A percentile compares a stretch with the other conserved stretches of the same genome.
Evolutionary conservation across 1,284 basidiomycete genomes (phyloP).

Genomic region (Ganoderma resinaceum): DNA sequence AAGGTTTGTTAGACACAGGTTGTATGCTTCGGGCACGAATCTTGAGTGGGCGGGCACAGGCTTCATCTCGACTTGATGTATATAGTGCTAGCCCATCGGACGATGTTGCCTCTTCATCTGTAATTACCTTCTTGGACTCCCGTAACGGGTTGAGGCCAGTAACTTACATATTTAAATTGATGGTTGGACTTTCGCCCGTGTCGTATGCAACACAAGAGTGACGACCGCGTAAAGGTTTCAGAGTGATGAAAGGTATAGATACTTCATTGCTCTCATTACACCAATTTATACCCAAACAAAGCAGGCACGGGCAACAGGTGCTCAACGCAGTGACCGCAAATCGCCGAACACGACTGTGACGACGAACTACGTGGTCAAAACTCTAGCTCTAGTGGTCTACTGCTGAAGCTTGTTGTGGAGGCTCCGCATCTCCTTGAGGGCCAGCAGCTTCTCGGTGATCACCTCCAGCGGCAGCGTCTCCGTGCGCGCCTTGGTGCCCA

Average conservation of each 20-base stretch:
- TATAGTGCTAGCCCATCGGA: too few species aligned
- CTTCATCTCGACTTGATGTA: too few species aligned
- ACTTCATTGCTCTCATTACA: neutral
- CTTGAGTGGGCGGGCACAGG: too few species aligned
- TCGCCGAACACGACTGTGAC: neutral
- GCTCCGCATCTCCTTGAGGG: slow-evolving; percentile 67
- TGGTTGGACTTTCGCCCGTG: too few species aligned
- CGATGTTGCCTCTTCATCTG: too few species aligned
- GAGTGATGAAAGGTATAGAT: neutral
- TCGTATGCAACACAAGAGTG: too few species aligned
- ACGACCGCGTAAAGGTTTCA: too few species aligned
- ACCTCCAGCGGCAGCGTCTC: slow-evolving; percentile 73
- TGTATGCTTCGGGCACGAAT: too few species aligned
- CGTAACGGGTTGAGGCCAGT: too few species aligned
- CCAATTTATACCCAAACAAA: neutral
- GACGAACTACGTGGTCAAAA: slow-evolving; percentile 1
- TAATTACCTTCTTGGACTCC: too few species aligned
- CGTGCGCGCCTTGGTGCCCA: slow-evolving; percentile 79
- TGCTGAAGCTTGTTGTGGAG: slow-evolving; percentile 61
- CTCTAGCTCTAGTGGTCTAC: neutral
- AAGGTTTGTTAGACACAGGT: too few species aligned
- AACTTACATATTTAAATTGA: too few species aligned
- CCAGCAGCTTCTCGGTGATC: slow-evolving; percentile 68
- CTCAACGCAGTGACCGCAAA: neutral
- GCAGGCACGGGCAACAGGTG: neutral